A percentile compares a stretch with the other conserved stretches of the same genome.
Conservation (phyloP, 2,329 filamentous ascomycete species). For the Colletotrichum tabaci region DNA sequence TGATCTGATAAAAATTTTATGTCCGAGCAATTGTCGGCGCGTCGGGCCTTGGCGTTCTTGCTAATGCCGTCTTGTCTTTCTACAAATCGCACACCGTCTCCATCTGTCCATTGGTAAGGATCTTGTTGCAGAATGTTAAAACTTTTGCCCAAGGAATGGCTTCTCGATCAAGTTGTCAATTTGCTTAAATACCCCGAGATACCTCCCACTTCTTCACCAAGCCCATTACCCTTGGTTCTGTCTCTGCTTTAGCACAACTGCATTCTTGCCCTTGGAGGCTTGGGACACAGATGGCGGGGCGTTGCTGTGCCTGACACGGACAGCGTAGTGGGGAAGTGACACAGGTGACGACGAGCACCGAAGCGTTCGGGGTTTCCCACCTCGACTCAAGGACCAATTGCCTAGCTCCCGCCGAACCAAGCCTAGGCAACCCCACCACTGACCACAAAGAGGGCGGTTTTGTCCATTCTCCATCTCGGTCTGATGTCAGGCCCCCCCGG, state of each 20-base stretch:
- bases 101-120: neutral
- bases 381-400: neutral
- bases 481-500: conserved; percentile 32
- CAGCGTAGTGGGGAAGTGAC: conserved; percentile 21
- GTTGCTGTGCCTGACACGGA: conserved; percentile 28
- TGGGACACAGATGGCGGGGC: conserved; percentile 6
- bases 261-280: neutral
- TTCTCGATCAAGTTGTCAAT: neutral
- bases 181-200: neutral
- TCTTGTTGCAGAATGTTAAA: neutral
- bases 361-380: conserved; percentile 22
- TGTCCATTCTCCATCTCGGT: conserved; percentile 22
- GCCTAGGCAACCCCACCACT: conserved; percentile 26
- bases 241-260: neutral
- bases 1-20: conserved; percentile 37
- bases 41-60: conserved; percentile 30
- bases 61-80: neutral
- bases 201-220: neutral
- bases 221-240: neutral
- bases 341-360: neutral
- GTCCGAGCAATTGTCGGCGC: conserved; percentile 37
- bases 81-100: neutral
- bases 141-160: too few relatives aligned
- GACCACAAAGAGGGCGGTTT: neutral
- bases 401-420: conserved; percentile 32